Percentiles rank a stretch among this genome's conserved stretches.
Conservation (phyloP, 2,329 filamentous ascomycete genomes). For the Bipolaris gigantea region DNA sequence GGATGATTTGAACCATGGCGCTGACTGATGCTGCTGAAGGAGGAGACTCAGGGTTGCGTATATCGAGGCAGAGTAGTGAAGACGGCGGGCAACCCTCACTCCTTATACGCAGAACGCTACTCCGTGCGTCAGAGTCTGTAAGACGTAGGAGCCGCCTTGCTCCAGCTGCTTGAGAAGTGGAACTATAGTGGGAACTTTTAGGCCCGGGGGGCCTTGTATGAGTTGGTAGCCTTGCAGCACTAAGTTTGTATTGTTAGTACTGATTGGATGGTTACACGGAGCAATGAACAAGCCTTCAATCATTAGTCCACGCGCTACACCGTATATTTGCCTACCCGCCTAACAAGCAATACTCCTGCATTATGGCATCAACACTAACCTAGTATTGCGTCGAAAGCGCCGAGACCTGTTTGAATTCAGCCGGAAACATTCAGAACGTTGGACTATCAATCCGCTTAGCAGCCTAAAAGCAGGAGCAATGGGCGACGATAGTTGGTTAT, state of each 20-base stretch:
- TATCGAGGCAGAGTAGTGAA: background rate
- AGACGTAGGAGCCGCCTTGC: background rate
- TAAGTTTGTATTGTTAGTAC: background rate
- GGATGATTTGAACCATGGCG: slow-evolving; percentile 16
- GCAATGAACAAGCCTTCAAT: background rate
- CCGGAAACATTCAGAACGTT: background rate
- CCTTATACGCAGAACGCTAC: background rate
- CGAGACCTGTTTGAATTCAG: background rate
- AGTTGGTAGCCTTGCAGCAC: background rate
- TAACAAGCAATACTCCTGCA: background rate
- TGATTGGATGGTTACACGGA: background rate
- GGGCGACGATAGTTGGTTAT: too few relatives aligned
- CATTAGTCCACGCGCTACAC: background rate
- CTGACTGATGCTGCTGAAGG: slow-evolving; percentile 1
- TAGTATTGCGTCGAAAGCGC: background rate
- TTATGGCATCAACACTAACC: background rate
- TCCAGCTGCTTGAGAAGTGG: background rate
- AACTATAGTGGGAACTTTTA: background rate
- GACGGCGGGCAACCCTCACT: background rate
- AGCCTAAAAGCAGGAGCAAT: background rate
- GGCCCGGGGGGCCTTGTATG: background rate
- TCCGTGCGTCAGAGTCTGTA: background rate
- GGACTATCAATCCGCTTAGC: background rate
- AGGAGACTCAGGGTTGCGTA: slow-evolving; percentile 3
- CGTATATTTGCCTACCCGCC: background rate